phyloP scores from a whole-genome alignment of 306 rosid genomes.

The Rosa lucieae region DNA sequence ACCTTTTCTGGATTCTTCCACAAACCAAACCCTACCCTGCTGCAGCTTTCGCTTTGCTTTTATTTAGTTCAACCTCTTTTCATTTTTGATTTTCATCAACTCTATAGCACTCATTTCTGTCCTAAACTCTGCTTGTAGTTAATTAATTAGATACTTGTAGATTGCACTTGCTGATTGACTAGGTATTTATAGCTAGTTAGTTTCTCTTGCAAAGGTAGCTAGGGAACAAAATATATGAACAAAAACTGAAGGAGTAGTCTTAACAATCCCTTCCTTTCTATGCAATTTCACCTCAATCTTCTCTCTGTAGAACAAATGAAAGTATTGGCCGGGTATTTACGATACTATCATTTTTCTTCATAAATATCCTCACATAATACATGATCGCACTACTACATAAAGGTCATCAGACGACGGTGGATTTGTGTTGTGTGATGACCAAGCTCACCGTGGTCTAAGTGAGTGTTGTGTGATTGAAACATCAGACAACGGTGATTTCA shows the following conservation, averaged over 20 bases:
- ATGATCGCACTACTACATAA: too few species aligned
- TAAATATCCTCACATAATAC: not conserved
- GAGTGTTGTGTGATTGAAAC: too few species aligned
- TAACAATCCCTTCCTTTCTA: not conserved
- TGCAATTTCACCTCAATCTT: not conserved
- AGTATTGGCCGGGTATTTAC: too few species aligned
- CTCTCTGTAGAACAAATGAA: not conserved
- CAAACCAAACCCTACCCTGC: conserved; percentile 12
- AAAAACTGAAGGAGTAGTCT: not conserved
- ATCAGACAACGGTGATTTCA: too few species aligned
- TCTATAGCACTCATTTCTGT: not conserved
- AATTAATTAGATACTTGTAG: not conserved
- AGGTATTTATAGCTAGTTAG: not conserved
- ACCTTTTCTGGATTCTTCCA: conserved; percentile 67
- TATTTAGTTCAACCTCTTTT: not conserved
- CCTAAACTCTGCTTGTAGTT: not conserved
- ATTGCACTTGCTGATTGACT: not conserved
- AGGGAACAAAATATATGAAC: not conserved
- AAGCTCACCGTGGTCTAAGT: too few species aligned
- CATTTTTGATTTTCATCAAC: not conserved
- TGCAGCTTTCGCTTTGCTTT: not conserved
- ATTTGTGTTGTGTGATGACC: too few species aligned
- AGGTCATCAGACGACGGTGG: too few species aligned
- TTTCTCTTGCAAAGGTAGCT: not conserved
- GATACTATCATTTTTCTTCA: too few species aligned